A percentile compares a stretch with the other conserved stretches of the same genome.
Evolutionary conservation across 495 filamentous ascomycete genomes (phyloP).

Genomic region (Aspergillus heteromorphus): DNA sequence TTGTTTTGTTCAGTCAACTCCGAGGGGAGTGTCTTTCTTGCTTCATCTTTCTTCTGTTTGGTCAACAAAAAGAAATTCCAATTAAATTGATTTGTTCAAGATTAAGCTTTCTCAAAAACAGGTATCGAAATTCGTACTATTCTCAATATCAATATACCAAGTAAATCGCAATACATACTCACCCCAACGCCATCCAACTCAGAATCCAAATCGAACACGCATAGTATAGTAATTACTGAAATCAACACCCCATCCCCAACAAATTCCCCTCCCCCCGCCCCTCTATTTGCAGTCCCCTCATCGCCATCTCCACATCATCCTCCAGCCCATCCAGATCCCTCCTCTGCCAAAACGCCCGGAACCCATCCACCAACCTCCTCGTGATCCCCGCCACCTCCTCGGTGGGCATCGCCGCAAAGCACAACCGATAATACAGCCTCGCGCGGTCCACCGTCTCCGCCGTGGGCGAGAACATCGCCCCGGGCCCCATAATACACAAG

Average conservation of each 20-base stretch:
- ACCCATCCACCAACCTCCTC: constrained; percentile 59
- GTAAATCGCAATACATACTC: too few relatives aligned
- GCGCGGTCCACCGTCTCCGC: constrained; percentile 43
- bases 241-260: constrained; percentile 23
- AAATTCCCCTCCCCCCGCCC: constrained; percentile 19
- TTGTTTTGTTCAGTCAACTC: too few relatives aligned
- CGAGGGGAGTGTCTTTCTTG: too few relatives aligned
- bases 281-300: constrained; percentile 13
- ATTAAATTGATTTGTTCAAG: too few relatives aligned
- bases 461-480: constrained; percentile 65
- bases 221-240: too few relatives aligned
- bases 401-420: constrained; percentile 76
- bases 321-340: constrained; percentile 62
- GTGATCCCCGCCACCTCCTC: constrained; percentile 57
- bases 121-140: too few relatives aligned
- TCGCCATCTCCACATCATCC: constrained; percentile 29
- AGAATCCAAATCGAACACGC: constrained; percentile 12
- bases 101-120: too few relatives aligned
- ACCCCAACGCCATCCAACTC: too few relatives aligned
- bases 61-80: too few relatives aligned
- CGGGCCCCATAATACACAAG: constrained; percentile 60
- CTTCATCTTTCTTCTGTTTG: too few relatives aligned
- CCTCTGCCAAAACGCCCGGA: constrained; percentile 68
- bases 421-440: constrained; percentile 68
- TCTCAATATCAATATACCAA: too few relatives aligned